Base-by-base conservation (phyloP, 2,329 filamentous ascomycete genomes). In the Pyricularia grisea region DNA sequence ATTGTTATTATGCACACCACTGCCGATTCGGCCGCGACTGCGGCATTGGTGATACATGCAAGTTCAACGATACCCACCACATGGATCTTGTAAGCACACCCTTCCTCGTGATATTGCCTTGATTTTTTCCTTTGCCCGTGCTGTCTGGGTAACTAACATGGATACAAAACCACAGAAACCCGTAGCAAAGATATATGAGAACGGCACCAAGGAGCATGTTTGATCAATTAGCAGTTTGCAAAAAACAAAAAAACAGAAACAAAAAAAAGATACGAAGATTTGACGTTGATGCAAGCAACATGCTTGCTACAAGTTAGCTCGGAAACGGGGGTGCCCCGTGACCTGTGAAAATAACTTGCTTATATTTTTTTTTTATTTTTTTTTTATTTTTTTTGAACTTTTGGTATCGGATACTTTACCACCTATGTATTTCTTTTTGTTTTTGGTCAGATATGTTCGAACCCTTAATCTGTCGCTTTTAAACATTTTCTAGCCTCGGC, bases 11-110 rank as follows among this genome's bases (percentile, higher is more conserved):
- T 20, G 71, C 73, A 6, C 74, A 75, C 50, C 72, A 73, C 67
- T 75, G 74, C 68, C 69, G 69, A 25, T 72, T 68, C 68, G 71
- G 73, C 3, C 70, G 69, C n/a, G 69, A 69, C 12, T 75, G 74
- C 69, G 70, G 67, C 14, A 63, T 65, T 5, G 61, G 67, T 12
- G 17, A 31, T 6, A 66, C 60, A 10, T 75, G 74, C 67, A 72
- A 71, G 28, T 75, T 74, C 61, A 68, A 68, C 11, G 69, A 71
- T 23, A 72, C 69, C 12, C 74, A 75, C 69, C 65, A 72, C 63
- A 71, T 74, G 25, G 71, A 74, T 10, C 63, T 70, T 17, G 73
- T 74, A 63, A 65, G 72, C 70, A 17, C 9, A 7, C 31, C 11
- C 33, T 5, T n/a, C 33, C 33, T 20, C 27, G 20, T 33, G n/a